Percentiles rank a stretch among this genome's conserved stretches.
Conservation (phyloP, 2,329 filamentous ascomycete species). For the Aspergillus caelatus region DNA sequence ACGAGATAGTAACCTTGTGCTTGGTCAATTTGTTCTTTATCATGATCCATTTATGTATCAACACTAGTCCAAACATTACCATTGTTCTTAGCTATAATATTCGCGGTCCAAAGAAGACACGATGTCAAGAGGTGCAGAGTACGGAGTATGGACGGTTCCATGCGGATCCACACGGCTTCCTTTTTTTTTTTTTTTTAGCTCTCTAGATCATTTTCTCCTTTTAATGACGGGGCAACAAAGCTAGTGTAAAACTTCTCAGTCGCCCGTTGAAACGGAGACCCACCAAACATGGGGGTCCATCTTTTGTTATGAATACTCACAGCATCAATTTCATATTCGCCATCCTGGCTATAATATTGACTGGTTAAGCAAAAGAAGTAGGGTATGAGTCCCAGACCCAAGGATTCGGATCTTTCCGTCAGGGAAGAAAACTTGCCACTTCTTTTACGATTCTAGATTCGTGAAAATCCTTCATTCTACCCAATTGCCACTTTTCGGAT, state of each 20-base stretch:
- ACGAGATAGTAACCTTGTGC: background rate
- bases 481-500: conserved; percentile 2
- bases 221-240: conserved; percentile 9
- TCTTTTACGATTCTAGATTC: background rate
- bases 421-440: background rate
- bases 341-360: background rate
- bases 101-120: conserved; percentile 9
- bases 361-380: background rate
- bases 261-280: conserved; percentile 16
- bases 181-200: background rate
- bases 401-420: background rate
- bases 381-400: background rate
- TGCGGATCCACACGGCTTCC: conserved; percentile 9
- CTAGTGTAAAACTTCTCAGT: conserved; percentile 7
- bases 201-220: conserved; percentile 4
- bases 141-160: conserved; percentile 8
- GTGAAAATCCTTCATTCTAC: background rate
- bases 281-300: conserved; percentile 20
- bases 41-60: background rate
- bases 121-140: background rate
- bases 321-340: background rate
- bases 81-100: background rate
- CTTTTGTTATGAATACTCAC: background rate
- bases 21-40: background rate
- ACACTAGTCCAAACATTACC: background rate